Base-by-base conservation (phyloP, 2,329 filamentous ascomycete genomes). In the Xylariaceae sp. region DNA sequence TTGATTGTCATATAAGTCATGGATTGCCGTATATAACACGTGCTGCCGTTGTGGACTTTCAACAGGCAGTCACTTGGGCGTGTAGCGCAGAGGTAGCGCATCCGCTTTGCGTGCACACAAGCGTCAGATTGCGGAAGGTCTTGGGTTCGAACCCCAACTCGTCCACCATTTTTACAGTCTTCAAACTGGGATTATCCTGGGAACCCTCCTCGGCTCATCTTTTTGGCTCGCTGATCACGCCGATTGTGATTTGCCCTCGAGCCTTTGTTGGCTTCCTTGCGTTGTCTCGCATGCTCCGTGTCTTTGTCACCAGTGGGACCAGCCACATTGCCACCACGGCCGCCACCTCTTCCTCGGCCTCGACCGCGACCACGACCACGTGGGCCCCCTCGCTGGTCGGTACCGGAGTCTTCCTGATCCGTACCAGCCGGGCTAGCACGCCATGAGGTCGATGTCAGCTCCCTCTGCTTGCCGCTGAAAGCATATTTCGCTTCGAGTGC, bases 191-290 rank as follows among this genome's bases (percentile, higher is more conserved):
- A 40, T 59, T 44, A 65, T 9, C 62, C 64, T 11, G 62, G 57
- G 35, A 67, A 53, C 12, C 75, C 75, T 7, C 74, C 77, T 22
- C 81, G 74, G 12, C 78, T 79, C 80, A 86, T 83, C 70, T 87
- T 87, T 62, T 69, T 82, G 11, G 82, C 81, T 33, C 81, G 72
- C 52, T 78, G 78, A 63, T 95, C 87, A 44, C 90, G 80, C 22
- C 91, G 81, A 67, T 90, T 94, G 66, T 96, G 90, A 64, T 96
- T 96, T 31, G 89, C 90, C 53, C 86, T 76, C 18, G 86, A 88
- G 2, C 85, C 78, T 67, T 96, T 96, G 58, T 84, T 87, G 22
- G 87, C 83, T 64, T 95, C 91, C 65, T 96, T 96, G 54, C 80
- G 78, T 60, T 84, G 78, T 57, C 90, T 78, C 10, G 87, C 85